phyloP scores from a whole-genome alignment of 2,329 filamentous ascomycete species.

The Trichophyton equinum region DNA sequence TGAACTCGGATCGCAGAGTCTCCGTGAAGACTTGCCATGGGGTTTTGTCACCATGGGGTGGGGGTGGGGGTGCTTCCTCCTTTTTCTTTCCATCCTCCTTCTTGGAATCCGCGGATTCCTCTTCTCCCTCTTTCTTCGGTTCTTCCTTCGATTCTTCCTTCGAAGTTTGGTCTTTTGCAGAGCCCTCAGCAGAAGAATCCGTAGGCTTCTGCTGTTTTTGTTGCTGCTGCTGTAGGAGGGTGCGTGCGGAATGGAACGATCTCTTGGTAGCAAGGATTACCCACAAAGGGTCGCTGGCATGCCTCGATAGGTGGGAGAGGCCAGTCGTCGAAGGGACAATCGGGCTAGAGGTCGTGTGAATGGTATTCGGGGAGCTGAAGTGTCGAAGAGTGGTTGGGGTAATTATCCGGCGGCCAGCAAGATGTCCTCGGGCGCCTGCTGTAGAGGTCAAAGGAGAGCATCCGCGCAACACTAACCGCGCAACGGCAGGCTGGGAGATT shows the following conservation, averaged over 20 bases:
- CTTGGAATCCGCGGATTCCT: constrained; percentile 13
- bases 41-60: constrained; percentile 96
- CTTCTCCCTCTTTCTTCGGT: constrained; percentile 22
- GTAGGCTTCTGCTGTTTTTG: constrained; percentile 17
- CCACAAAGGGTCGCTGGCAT: constrained; percentile 16
- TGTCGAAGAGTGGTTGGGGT: constrained; percentile 20
- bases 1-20: constrained; percentile 87
- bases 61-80: constrained; percentile 61
- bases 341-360: constrained; percentile 23
- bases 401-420: constrained; percentile 24
- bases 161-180: neutral
- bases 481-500: constrained; percentile 23
- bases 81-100: constrained; percentile 40
- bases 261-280: constrained; percentile 25
- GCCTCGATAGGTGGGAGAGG: neutral
- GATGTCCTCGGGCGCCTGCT: constrained; percentile 19
- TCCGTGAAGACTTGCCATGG: constrained; percentile 98
- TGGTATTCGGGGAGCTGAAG: constrained; percentile 18
- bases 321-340: constrained; percentile 20
- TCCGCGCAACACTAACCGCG: constrained; percentile 27
- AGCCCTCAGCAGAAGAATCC: neutral
- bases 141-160: constrained; percentile 24
- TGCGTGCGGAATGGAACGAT: constrained; percentile 26
- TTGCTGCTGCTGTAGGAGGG: constrained; percentile 27
- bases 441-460: constrained; percentile 24